Evolutionary conservation across 2,329 filamentous ascomycete genomes (phyloP).

Genomic region (Nothopassalora personata): DNA sequence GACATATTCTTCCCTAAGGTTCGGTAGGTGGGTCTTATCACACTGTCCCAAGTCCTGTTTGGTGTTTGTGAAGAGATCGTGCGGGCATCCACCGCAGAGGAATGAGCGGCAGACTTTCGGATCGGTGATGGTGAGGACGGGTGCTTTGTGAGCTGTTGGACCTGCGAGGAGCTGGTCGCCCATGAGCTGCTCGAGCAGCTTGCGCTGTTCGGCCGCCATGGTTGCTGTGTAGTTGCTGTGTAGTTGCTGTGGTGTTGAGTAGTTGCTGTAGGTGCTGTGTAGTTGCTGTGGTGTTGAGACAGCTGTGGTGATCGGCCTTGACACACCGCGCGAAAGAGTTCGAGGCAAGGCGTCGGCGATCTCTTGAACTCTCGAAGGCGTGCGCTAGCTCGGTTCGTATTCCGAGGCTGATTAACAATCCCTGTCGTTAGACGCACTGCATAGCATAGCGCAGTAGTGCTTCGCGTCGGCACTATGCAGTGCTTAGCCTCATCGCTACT

Average conservation of each 20-base stretch:
- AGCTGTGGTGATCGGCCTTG: not conserved
- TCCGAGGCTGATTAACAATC: not conserved
- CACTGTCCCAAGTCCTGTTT: slow-evolving; percentile 94
- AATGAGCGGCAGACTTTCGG: slow-evolving; percentile 93
- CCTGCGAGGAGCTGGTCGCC: slow-evolving; percentile 64
- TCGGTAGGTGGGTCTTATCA: slow-evolving; percentile 80
- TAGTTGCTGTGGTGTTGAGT: not conserved
- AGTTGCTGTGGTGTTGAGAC: not conserved
- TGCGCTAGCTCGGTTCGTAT: not conserved
- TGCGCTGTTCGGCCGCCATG: slow-evolving; percentile 96
- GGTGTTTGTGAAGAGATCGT: slow-evolving; percentile 99
- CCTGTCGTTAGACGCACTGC: too few species aligned
- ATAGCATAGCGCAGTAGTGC: too few species aligned
- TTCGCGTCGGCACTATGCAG: too few species aligned
- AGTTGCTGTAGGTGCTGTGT: not conserved
- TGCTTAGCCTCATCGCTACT: not conserved
- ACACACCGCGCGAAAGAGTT: not conserved
- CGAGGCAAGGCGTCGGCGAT: too few species aligned
- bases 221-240: slow-evolving; percentile 15
- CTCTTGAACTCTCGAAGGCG: not conserved
- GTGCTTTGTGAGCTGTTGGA: slow-evolving; percentile 65
- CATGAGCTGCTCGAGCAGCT: slow-evolving; percentile 93
- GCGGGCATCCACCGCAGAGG: slow-evolving; percentile 86
- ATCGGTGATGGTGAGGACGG: slow-evolving; percentile 83
- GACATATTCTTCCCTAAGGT: slow-evolving; percentile 84